A percentile compares a stretch with the other conserved stretches of the same genome.
phyloP scores from a whole-genome alignment of 257 asterid species.

The Solanum appendiculatum region DNA sequence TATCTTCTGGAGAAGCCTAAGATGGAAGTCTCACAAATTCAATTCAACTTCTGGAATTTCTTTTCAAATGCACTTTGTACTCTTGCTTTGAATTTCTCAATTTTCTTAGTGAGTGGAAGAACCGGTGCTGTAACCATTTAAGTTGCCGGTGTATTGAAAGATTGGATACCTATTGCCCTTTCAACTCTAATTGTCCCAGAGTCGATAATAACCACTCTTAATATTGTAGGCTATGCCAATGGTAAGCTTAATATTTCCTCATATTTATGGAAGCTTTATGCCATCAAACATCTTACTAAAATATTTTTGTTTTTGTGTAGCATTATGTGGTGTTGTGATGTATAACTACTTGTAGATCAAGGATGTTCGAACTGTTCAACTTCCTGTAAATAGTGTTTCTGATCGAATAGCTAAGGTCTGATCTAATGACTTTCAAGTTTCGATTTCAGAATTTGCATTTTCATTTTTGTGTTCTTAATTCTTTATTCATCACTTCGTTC shows the following conservation, averaged over 20 bases:
- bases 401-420: slow-evolving; percentile 48
- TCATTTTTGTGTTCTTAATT: neutral
- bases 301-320: slow-evolving; percentile 18
- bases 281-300: neutral
- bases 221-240: slow-evolving; percentile 80
- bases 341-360: slow-evolving; percentile 55
- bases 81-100: slow-evolving; percentile 60
- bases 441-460: neutral
- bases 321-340: slow-evolving; percentile 74
- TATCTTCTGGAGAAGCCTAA: slow-evolving; percentile 88
- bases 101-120: slow-evolving; percentile 45
- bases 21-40: slow-evolving; percentile 81
- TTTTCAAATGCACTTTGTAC: slow-evolving; percentile 95
- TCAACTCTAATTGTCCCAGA: slow-evolving; percentile 72
- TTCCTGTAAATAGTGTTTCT: slow-evolving; percentile 28
- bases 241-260: slow-evolving; percentile 31
- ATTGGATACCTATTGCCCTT: slow-evolving; percentile 91
- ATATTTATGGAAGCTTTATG: neutral
- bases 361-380: slow-evolving; percentile 46
- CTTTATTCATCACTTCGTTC: neutral
- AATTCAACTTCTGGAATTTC: slow-evolving; percentile 84
- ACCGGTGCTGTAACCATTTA: too few relatives aligned
- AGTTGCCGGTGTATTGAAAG: slow-evolving; percentile 83
- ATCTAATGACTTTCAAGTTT: neutral
- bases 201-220: slow-evolving; percentile 68